Conservation (phyloP, 1,139 yeast genomes). For the Candida smagusa region DNA sequence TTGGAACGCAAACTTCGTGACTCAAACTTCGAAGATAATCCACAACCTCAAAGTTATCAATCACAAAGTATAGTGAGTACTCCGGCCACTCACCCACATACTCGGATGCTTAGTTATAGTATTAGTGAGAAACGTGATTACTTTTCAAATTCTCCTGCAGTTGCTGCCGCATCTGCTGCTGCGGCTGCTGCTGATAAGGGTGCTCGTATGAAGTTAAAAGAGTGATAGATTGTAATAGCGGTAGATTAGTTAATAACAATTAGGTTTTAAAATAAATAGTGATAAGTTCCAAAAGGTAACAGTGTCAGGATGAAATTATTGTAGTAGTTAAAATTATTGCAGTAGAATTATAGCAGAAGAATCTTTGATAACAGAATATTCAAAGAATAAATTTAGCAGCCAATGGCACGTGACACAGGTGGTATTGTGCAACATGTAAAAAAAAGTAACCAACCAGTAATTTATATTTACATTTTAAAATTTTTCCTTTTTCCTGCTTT, state of each 20-base stretch:
- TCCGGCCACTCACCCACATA: slow-evolving; percentile 1
- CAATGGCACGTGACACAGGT: background rate
- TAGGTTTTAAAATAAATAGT: background rate
- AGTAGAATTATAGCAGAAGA: too few species aligned
- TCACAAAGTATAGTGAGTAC: slow-evolving; percentile 2
- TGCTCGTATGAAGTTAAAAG: background rate
- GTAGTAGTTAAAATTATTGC: too few species aligned
- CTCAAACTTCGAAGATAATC: slow-evolving; percentile 2
- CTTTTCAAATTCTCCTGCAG: slow-evolving; percentile 11
- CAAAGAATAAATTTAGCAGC: too few species aligned
- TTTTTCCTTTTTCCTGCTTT: slow-evolving; percentile 6
- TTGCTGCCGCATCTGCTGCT: slow-evolving; percentile 9
- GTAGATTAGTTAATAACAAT: background rate
- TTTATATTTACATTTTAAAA: slow-evolving; percentile 3
- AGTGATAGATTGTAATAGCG: background rate
- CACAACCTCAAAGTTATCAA: slow-evolving; percentile 2
- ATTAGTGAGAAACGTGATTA: slow-evolving; percentile 14
- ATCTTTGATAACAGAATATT: too few species aligned
- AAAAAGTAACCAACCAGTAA: background rate
- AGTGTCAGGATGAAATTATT: too few species aligned
- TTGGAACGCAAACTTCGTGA: slow-evolving; percentile 11
- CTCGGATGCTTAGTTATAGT: slow-evolving; percentile 11
- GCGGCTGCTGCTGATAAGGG: slow-evolving; percentile 7
- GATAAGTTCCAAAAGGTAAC: background rate
- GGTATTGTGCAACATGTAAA: slow-evolving; percentile 3